Percentiles rank a stretch among this genome's conserved stretches.
Evolutionary conservation across 202 grass and related monocot genomes (phyloP).

Genomic region (Brachypodium distachyon): DNA sequence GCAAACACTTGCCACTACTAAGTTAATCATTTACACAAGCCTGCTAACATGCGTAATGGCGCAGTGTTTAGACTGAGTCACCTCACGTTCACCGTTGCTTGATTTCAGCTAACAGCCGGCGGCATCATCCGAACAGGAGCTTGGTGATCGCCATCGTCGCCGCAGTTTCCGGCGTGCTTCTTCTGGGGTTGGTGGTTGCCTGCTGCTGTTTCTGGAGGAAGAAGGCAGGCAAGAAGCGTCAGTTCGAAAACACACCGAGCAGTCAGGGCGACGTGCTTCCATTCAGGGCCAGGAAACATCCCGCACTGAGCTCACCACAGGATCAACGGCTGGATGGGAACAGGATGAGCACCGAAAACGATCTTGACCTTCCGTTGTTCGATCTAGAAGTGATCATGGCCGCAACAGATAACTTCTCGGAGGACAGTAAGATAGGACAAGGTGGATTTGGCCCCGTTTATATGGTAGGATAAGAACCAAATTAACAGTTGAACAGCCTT

Average conservation of each 20-base stretch:
- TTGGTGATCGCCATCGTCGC: not conserved
- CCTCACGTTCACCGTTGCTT: not conserved
- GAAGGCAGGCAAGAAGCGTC: not conserved
- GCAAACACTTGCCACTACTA: not conserved
- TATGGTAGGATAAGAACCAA: conserved; percentile 17
- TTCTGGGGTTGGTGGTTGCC: not conserved
- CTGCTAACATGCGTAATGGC: not conserved
- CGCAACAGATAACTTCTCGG: conserved; percentile 32
- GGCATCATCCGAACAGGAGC: not conserved
- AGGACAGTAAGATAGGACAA: conserved; percentile 31
- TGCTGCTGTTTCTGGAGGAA: conserved; percentile 17
- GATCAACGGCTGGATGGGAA: not conserved
- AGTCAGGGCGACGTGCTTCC: not conserved
- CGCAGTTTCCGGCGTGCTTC: conserved; percentile 2
- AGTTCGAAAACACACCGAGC: not conserved
- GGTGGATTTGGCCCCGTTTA: conserved; percentile 69
- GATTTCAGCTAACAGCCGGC: not conserved
- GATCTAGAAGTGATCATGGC: conserved; percentile 17
- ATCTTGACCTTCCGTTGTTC: conserved; percentile 41
- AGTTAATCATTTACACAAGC: not conserved
- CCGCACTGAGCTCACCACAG: not conserved
- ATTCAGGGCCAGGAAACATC: not conserved
- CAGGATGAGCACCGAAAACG: not conserved
- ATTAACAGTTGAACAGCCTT: not conserved
- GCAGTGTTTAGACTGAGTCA: not conserved